Conservation (phyloP, 345 rosid genomes). For the Passiflora organensis region DNA sequence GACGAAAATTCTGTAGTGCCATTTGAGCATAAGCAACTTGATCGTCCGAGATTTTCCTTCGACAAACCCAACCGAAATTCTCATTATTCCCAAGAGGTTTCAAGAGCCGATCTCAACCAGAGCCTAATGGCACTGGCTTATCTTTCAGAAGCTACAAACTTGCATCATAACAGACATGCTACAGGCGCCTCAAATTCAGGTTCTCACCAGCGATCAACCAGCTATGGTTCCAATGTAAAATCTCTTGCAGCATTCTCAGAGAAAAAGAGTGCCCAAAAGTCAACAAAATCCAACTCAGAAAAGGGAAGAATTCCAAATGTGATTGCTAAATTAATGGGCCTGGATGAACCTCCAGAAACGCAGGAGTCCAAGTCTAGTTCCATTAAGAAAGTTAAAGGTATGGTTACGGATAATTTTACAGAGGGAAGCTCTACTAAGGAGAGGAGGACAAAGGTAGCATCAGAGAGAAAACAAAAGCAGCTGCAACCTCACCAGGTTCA, state of each 20-base stretch:
- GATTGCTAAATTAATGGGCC: constrained; percentile 82
- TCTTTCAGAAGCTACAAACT: constrained; percentile 27
- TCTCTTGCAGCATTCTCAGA: constrained; percentile 25
- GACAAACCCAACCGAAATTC: constrained; percentile 36
- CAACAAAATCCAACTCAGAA: constrained; percentile 37
- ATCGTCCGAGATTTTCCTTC: constrained; percentile 44
- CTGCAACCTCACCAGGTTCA: constrained; percentile 27
- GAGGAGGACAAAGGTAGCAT: constrained; percentile 19
- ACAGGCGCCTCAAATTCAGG: constrained; percentile 21
- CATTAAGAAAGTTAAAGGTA: constrained; percentile 20
- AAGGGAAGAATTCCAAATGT: constrained; percentile 77
- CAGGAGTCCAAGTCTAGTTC: constrained; percentile 28
- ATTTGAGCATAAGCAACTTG: constrained; percentile 41
- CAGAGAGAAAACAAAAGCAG: constrained; percentile 25
- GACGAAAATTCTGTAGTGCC: constrained; percentile 9
- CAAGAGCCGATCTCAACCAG: constrained; percentile 42
- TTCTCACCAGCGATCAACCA: constrained; percentile 39
- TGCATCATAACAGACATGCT: constrained; percentile 19
- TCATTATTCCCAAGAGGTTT: constrained; percentile 32
- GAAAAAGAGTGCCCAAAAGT: constrained; percentile 25
- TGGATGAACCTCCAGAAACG: constrained; percentile 61
- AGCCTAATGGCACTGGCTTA: constrained; percentile 45
- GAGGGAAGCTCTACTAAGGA: constrained; percentile 21
- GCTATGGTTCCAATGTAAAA: constrained; percentile 20
- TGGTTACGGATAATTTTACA: constrained; percentile 16